Evolutionary conservation across 1,284 basidiomycete genomes (phyloP).

Genomic region (Acaromyces ingoldii): DNA sequence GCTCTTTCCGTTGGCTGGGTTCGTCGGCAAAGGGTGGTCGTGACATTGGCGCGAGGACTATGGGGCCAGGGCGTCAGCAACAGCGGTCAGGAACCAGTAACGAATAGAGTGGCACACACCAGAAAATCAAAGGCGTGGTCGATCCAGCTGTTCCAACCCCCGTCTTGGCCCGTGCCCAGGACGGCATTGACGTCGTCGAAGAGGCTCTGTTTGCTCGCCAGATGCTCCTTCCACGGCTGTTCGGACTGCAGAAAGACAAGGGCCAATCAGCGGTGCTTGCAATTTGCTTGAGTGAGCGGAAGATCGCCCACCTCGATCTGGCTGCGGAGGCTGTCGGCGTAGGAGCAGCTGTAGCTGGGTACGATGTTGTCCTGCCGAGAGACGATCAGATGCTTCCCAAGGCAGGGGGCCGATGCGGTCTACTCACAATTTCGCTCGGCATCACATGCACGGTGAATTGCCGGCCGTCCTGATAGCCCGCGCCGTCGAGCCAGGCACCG

Average conservation of each 20-base stretch:
- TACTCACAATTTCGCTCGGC: constrained; percentile 39
- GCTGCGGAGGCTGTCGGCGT: constrained; percentile 55
- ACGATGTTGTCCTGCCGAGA: constrained; percentile 53
- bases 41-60: constrained; percentile 32
- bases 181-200: constrained; percentile 55
- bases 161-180: constrained; percentile 56
- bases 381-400: background rate
- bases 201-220: constrained; percentile 54
- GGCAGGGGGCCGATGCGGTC: background rate
- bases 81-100: constrained; percentile 48
- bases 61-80: constrained; percentile 49
- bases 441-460: constrained; percentile 42
- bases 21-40: constrained; percentile 22
- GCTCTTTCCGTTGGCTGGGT: constrained; percentile 10
- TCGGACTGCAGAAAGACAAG: constrained; percentile 4
- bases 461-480: constrained; percentile 52
- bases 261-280: background rate
- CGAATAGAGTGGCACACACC: background rate
- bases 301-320: constrained; percentile 42
- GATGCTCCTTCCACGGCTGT: constrained; percentile 57
- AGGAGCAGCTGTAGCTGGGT: constrained; percentile 57
- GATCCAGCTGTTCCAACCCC: constrained; percentile 57
- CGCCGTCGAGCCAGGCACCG: constrained; percentile 57
- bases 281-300: no score
- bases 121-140: constrained; percentile 49